These are phyloP conservation scores for Lepidium didymum DNA, from an alignment of 345 rosid genomes.

Conservation along the genomic window DNA sequence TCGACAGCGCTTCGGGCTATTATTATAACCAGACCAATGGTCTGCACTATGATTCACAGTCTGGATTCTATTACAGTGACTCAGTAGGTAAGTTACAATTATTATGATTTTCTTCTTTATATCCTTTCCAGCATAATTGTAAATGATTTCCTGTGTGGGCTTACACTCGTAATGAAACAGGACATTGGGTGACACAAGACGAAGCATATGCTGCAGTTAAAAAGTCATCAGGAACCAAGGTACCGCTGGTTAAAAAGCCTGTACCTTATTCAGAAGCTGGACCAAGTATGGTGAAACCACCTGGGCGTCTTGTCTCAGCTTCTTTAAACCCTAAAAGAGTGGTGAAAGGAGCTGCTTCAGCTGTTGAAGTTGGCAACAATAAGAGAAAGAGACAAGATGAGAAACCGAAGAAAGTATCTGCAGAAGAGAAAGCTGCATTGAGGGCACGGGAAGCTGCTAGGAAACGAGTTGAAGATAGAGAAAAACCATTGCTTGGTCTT, in stretches of 20 bases:
- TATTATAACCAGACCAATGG: slow-evolving; percentile 52
- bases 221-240: slow-evolving; percentile 36
- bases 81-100: slow-evolving; percentile 46
- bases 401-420: slow-evolving; percentile 55
- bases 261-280: slow-evolving; percentile 25
- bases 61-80: slow-evolving; percentile 85
- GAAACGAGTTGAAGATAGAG: slow-evolving; percentile 89
- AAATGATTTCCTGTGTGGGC: neutral
- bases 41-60: slow-evolving; percentile 67
- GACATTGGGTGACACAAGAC: slow-evolving; percentile 78
- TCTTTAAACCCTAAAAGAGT: slow-evolving; percentile 57
- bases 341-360: slow-evolving; percentile 63
- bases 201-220: slow-evolving; percentile 63
- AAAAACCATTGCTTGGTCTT: slow-evolving; percentile 81
- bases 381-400: slow-evolving; percentile 67
- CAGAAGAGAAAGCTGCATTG: slow-evolving; percentile 77
- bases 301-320: slow-evolving; percentile 58
- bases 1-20: slow-evolving; percentile 64
- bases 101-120: neutral
- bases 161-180: slow-evolving; percentile 40
- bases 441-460: slow-evolving; percentile 93
- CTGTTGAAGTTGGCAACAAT: slow-evolving; percentile 41
- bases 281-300: slow-evolving; percentile 33
- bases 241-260: slow-evolving; percentile 36
- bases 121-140: neutral